Conservation (phyloP, 2,329 filamentous ascomycete species). For the Stemphylium lycopersici region DNA sequence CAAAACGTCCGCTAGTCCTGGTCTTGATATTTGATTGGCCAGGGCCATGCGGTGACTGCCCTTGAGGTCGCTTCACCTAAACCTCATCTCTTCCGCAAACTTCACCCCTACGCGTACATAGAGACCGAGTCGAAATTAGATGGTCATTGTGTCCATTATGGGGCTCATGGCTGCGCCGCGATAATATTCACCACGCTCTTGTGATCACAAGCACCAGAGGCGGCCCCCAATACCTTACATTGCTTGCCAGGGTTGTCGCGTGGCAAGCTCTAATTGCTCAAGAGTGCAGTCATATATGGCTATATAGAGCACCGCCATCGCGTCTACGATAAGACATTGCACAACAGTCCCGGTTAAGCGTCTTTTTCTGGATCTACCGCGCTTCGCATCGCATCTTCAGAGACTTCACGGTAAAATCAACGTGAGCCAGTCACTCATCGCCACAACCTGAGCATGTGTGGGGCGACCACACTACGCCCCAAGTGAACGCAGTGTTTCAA, state of each 20-base stretch:
- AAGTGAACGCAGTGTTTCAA: slow-evolving; percentile 6
- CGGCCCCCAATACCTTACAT: slow-evolving; percentile 8
- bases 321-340: background rate
- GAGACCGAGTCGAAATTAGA: background rate
- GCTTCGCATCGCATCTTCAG: background rate
- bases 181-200: slow-evolving; percentile 1
- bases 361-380: slow-evolving; percentile 1
- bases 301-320: background rate
- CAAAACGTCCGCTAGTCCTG: slow-evolving; percentile 11
- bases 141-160: slow-evolving; percentile 1
- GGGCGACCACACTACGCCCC: background rate
- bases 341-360: slow-evolving; percentile 9
- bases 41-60: slow-evolving; percentile 8
- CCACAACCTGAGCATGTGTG: slow-evolving; percentile 8
- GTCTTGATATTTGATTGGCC: slow-evolving; percentile 17
- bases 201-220: slow-evolving; percentile 2
- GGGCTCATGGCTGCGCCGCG: slow-evolving; percentile 4
- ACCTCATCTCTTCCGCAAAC: slow-evolving; percentile 18
- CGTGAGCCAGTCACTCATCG: slow-evolving; percentile 9
- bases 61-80: slow-evolving; percentile 4
- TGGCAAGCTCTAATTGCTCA: slow-evolving; percentile 14
- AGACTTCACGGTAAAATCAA: background rate
- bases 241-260: slow-evolving; percentile 1
- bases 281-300: slow-evolving; percentile 5
- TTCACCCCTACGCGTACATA: slow-evolving; percentile 5